These are phyloP conservation scores for Ascochyta fabae DNA, from an alignment of 2,329 filamentous ascomycete genomes.

Conservation along the genomic window DNA sequence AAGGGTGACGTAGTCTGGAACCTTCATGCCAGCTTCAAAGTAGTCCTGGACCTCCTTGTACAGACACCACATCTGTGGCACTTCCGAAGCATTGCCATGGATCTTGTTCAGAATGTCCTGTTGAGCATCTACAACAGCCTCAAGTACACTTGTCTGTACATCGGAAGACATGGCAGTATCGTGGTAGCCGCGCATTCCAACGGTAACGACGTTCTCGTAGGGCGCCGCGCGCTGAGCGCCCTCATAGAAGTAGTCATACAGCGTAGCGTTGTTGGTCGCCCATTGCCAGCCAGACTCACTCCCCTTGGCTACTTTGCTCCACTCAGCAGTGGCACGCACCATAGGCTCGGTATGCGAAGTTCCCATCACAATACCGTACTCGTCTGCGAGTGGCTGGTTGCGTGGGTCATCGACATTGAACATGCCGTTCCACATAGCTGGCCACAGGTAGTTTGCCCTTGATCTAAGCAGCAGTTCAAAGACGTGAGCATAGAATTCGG, in stretches of 20 bases:
- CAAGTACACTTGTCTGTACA: conserved; percentile 65
- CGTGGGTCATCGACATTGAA: conserved; percentile 73
- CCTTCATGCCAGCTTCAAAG: conserved; percentile 66
- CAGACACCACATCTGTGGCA: conserved; percentile 74
- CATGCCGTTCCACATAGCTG: conserved; percentile 73
- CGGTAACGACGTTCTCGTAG: conserved; percentile 71
- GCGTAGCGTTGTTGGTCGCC: conserved; percentile 71
- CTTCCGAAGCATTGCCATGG: conserved; percentile 58
- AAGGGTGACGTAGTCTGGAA: conserved; percentile 71
- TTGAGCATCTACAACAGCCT: conserved; percentile 67
- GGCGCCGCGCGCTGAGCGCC: conserved; percentile 69
- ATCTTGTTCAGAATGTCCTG: conserved; percentile 64
- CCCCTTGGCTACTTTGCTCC: conserved; percentile 59
- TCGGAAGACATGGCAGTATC: conserved; percentile 67
- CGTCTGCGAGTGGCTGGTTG: conserved; percentile 73
- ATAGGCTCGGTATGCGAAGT: conserved; percentile 78
- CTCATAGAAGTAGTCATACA: conserved; percentile 72
- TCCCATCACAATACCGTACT: conserved; percentile 76
- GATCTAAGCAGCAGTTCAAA: conserved; percentile 75
- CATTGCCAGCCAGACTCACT: conserved; percentile 66
- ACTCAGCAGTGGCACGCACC: conserved; percentile 63
- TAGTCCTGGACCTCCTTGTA: conserved; percentile 79
- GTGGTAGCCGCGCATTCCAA: conserved; percentile 72
- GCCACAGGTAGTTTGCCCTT: conserved; percentile 78
- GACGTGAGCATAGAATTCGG: conserved; percentile 71